phyloP scores from a whole-genome alignment of 495 filamentous ascomycete species.

The Penicillium cosmopolitanum region DNA sequence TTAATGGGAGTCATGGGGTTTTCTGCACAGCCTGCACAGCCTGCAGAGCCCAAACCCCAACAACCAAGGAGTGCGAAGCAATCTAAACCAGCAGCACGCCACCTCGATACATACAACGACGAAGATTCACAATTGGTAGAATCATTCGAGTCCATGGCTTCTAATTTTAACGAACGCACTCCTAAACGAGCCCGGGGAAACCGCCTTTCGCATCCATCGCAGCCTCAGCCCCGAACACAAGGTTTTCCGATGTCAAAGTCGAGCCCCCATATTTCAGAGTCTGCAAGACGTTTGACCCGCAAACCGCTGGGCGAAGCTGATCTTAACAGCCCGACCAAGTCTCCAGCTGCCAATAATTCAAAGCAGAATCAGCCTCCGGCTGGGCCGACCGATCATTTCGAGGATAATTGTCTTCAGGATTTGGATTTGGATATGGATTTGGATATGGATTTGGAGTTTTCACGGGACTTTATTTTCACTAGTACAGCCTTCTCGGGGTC shows the following conservation, averaged over 20 bases:
- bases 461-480: slow-evolving; percentile 41
- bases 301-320: slow-evolving; percentile 30
- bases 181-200: slow-evolving; percentile 38
- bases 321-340: slow-evolving; percentile 34
- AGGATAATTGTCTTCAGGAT: slow-evolving; percentile 33
- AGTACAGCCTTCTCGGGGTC: slow-evolving; percentile 38
- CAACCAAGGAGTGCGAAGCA: slow-evolving; percentile 15
- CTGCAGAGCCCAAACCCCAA: slow-evolving; percentile 29
- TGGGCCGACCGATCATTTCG: not conserved
- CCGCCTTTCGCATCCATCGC: slow-evolving; percentile 4
- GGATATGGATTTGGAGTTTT: slow-evolving; percentile 46
- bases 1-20: slow-evolving; percentile 54
- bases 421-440: slow-evolving; percentile 44
- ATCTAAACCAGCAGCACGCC: slow-evolving; percentile 5
- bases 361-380: slow-evolving; percentile 13
- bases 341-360: slow-evolving; percentile 18
- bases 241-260: not conserved
- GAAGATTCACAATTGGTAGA: slow-evolving; percentile 26
- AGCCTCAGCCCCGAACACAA: not conserved
- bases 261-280: not conserved
- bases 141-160: slow-evolving; percentile 28
- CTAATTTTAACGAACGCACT: slow-evolving; percentile 24
- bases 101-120: slow-evolving; percentile 22
- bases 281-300: not conserved
- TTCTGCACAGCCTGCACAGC: slow-evolving; percentile 29